These are phyloP conservation scores for Cladosporium sp. DNA, from an alignment of 2,329 filamentous ascomycete genomes.

Conservation along the genomic window DNA sequence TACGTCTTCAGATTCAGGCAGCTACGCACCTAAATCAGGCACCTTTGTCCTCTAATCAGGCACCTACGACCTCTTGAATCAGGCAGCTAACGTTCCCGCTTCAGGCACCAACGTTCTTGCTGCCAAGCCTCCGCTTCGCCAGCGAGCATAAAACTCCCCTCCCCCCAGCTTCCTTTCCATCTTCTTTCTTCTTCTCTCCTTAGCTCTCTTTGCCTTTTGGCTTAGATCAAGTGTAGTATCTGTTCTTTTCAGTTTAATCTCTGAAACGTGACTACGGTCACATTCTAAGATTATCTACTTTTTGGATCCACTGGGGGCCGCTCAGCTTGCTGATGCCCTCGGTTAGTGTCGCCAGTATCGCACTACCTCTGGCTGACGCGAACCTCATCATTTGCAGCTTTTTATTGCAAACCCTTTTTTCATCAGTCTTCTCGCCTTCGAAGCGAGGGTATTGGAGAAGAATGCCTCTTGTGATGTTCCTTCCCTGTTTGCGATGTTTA, in stretches of 20 bases:
- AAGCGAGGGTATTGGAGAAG: conserved; percentile 12
- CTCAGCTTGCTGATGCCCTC: conserved; percentile 13
- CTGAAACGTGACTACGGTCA: conserved; percentile 11
- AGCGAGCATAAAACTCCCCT: no score
- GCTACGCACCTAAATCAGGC: no score
- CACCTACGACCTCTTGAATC: no score
- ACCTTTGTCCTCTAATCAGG: no score
- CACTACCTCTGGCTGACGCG: conserved; percentile 12
- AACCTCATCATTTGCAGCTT: no score
- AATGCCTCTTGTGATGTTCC: neutral
- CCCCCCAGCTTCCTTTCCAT: neutral
- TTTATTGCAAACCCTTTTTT: conserved; percentile 4
- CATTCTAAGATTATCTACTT: conserved; percentile 8
- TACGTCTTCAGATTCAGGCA: no score
- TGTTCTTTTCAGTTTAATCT: conserved; percentile 15
- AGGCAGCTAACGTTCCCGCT: no score
- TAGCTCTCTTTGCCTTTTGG: conserved; percentile 13
- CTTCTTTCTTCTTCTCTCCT: neutral
- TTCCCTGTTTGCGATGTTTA: neutral
- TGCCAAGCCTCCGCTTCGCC: no score
- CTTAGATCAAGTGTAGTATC: conserved; percentile 15
- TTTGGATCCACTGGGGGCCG: conserved; percentile 10
- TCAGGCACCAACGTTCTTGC: no score
- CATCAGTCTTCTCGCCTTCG: conserved; percentile 6
- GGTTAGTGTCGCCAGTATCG: conserved; percentile 14